Conservation (phyloP, 2,329 filamentous ascomycete genomes). For the Blumeria graminis region DNA sequence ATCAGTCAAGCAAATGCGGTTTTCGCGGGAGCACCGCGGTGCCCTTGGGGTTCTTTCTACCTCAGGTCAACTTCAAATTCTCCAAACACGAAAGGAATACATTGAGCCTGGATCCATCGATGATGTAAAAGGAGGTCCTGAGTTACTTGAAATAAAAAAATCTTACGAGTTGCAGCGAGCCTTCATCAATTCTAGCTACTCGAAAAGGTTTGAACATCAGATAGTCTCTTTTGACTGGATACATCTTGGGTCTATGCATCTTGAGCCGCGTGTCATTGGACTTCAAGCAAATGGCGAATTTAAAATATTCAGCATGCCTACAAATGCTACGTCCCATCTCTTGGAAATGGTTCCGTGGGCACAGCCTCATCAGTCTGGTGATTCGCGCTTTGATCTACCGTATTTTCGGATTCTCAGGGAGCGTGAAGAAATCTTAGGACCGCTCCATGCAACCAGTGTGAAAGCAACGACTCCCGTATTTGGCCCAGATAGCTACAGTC, state of each 20-base stretch:
- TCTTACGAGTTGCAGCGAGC: slow-evolving; percentile 38
- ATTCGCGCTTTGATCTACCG: slow-evolving; percentile 30
- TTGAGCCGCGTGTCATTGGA: slow-evolving; percentile 33
- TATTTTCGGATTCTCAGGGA: slow-evolving; percentile 29
- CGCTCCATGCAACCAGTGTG: slow-evolving; percentile 27
- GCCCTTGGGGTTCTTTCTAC: slow-evolving; percentile 36
- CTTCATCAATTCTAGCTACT: slow-evolving; percentile 23
- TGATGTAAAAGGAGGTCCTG: slow-evolving; percentile 26
- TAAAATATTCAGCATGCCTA: slow-evolving; percentile 36
- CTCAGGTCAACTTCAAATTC: slow-evolving; percentile 36
- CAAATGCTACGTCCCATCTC: slow-evolving; percentile 30
- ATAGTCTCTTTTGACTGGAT: slow-evolving; percentile 48
- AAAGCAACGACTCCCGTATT: slow-evolving; percentile 32
- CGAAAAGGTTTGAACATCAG: slow-evolving; percentile 25
- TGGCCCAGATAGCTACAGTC: slow-evolving; percentile 25
- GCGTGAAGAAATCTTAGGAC: slow-evolving; percentile 26
- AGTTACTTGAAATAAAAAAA: slow-evolving; percentile 32
- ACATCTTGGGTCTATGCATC: slow-evolving; percentile 28
- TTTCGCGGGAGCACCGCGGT: slow-evolving; percentile 36
- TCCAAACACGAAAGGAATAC: slow-evolving; percentile 32
- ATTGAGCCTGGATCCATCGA: slow-evolving; percentile 19
- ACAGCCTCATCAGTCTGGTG: slow-evolving; percentile 26
- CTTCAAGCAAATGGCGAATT: slow-evolving; percentile 35
- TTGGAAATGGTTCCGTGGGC: slow-evolving; percentile 38
- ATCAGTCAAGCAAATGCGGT: slow-evolving; percentile 36